Conservation (phyloP, 148 eudicot species). For the Rhododendron vialii region DNA sequence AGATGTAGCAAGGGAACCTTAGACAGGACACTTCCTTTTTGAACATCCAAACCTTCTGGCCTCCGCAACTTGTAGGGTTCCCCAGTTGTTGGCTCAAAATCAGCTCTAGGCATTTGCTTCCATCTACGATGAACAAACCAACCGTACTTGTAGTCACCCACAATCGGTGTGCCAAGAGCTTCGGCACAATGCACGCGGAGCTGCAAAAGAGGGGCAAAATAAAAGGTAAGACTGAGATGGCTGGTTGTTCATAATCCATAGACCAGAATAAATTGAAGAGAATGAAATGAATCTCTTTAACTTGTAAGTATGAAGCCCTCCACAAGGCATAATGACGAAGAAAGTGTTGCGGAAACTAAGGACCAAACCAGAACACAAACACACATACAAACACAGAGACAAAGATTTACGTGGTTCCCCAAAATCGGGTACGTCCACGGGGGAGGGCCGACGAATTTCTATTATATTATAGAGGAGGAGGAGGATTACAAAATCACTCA, state of each 20-base stretch:
- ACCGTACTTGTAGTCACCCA: constrained; percentile 92
- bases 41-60: constrained; percentile 78
- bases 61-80: constrained; percentile 77
- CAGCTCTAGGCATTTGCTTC: constrained; percentile 83
- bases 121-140: constrained; percentile 84
- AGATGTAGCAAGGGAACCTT: constrained; percentile 83
- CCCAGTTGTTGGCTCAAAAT: constrained; percentile 66
- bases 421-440: no score
- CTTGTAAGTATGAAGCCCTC: not conserved
- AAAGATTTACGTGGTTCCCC: no score
- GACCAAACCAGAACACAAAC: no score
- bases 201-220: constrained; percentile 31
- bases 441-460: no score
- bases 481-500: no score
- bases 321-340: not conserved
- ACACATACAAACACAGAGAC: no score
- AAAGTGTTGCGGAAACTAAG: no score
- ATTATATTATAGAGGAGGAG: no score
- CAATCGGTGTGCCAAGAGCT: constrained; percentile 93
- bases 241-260: not conserved
- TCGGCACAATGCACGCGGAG: constrained; percentile 96
- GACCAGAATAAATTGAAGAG: not conserved
- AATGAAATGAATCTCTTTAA: not conserved
- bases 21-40: constrained; percentile 88
- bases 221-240: not conserved